Conservation (phyloP, 352 stramenopile species). For the Pythium coloratum region DNA sequence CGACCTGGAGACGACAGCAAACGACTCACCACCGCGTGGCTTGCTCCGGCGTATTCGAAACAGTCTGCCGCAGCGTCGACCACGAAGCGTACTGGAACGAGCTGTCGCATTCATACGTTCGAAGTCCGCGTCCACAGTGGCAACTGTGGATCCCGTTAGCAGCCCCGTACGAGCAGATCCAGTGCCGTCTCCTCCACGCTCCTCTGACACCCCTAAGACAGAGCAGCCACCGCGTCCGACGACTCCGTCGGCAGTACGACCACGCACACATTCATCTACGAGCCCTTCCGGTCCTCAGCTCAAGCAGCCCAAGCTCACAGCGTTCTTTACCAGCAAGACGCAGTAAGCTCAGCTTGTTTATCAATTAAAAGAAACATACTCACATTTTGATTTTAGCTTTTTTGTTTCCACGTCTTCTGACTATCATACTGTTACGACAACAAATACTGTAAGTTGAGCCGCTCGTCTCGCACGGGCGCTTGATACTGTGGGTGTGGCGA, state of each 20-base stretch:
- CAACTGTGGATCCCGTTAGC: background rate
- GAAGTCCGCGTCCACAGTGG: background rate
- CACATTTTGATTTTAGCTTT: background rate
- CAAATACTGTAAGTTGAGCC: conserved; percentile 20
- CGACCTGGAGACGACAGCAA: background rate
- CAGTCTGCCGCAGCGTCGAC: background rate
- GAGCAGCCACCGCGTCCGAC: background rate
- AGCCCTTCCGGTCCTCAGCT: conserved; percentile 1
- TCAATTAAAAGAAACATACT: conserved; percentile 5
- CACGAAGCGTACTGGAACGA: conserved; percentile 9
- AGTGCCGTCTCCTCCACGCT: background rate
- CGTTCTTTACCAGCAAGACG: conserved; percentile 11
- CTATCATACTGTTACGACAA: conserved; percentile 8
- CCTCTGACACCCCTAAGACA: background rate
- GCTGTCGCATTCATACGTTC: conserved; percentile 4
- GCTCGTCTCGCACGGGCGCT: conserved; percentile 10
- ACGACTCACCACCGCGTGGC: background rate
- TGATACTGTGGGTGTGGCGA: background rate
- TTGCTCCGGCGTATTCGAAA: background rate
- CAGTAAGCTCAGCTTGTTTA: background rate
- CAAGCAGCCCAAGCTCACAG: conserved; percentile 25
- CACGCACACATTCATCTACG: background rate
- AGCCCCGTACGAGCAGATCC: background rate
- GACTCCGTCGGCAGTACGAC: background rate
- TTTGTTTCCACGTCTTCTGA: background rate